A percentile compares a stretch with the other conserved stretches of the same genome.
Evolutionary conservation across 2,329 filamentous ascomycete species (phyloP).

Genomic region (Aspergillus latus): DNA sequence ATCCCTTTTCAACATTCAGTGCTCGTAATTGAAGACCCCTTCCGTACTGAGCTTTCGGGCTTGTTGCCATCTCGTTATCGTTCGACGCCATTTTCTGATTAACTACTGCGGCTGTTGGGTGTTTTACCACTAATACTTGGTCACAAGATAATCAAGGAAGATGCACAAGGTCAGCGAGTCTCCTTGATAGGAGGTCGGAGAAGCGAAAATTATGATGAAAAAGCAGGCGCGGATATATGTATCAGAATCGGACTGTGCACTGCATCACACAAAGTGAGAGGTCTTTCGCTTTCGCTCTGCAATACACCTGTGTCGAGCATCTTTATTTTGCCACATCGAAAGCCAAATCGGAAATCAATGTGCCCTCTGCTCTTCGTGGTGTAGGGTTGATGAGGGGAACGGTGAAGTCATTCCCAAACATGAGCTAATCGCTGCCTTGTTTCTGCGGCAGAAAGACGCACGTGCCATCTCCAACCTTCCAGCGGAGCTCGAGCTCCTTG

Average conservation of each 20-base stretch:
- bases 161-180: no score
- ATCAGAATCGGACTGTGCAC: slow-evolving; percentile 20
- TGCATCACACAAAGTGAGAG: slow-evolving; percentile 16
- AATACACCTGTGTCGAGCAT: slow-evolving; percentile 10
- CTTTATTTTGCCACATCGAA: slow-evolving; percentile 2
- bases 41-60: slow-evolving; percentile 16
- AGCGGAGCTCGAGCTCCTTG: slow-evolving; percentile 6
- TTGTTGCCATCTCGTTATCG: slow-evolving; percentile 1
- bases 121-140: no score
- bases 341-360: neutral
- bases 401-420: slow-evolving; percentile 21
- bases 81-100: slow-evolving; percentile 23
- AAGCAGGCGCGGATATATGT: slow-evolving; percentile 14
- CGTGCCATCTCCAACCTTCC: slow-evolving; percentile 20
- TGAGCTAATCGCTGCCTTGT: slow-evolving; percentile 15
- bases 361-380: neutral
- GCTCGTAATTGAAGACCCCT: slow-evolving; percentile 30
- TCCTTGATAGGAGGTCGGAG: no score
- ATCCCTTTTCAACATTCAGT: slow-evolving; percentile 34
- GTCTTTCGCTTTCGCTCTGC: slow-evolving; percentile 7
- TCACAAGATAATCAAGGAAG: no score
- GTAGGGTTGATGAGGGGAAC: slow-evolving; percentile 5
- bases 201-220: neutral
- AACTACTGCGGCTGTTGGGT: neutral
- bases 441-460: slow-evolving; percentile 17